Conservation (phyloP, 257 asterid species). For the Cinchona pubescens region DNA sequence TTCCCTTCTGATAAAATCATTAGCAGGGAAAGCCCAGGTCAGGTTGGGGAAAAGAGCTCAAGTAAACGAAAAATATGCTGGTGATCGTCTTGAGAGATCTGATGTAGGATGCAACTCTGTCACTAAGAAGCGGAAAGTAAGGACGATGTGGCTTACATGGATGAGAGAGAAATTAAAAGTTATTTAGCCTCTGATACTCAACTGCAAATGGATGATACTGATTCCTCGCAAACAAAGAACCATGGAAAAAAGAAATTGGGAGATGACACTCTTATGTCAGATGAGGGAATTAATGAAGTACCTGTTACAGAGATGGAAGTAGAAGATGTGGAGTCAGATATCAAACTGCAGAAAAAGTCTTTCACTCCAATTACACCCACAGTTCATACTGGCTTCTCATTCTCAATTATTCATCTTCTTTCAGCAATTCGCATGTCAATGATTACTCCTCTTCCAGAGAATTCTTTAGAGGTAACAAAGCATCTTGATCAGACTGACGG, state of each 20-base stretch:
- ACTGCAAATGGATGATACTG: constrained; percentile 45
- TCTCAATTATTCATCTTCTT: constrained; percentile 94
- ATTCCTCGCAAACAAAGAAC: constrained; percentile 51
- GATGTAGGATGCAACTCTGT: constrained; percentile 63
- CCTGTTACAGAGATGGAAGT: constrained; percentile 41
- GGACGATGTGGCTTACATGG: constrained; percentile 47
- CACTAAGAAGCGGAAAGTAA: constrained; percentile 71
- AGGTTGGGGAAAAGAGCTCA: constrained; percentile 70
- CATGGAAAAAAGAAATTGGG: constrained; percentile 62
- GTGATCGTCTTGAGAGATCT: constrained; percentile 51
- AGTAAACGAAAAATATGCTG: constrained; percentile 40
- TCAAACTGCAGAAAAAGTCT: constrained; percentile 69
- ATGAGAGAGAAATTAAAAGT: constrained; percentile 42
- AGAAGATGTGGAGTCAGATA: constrained; percentile 60
- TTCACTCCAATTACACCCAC: constrained; percentile 79
- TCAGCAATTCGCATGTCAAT: constrained; percentile 88
- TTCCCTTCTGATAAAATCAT: constrained; percentile 49
- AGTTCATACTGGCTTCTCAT: constrained; percentile 82
- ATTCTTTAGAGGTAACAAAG: constrained; percentile 48
- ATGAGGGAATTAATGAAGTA: constrained; percentile 52
- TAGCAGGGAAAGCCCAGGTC: constrained; percentile 47
- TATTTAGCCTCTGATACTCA: constrained; percentile 45
- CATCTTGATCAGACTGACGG: constrained; percentile 45
- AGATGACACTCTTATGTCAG: constrained; percentile 41
- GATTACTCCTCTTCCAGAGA: constrained; percentile 73